These are phyloP conservation scores for Talaromyces piceae DNA, from an alignment of 2,329 filamentous ascomycete genomes.

Conservation along the genomic window DNA sequence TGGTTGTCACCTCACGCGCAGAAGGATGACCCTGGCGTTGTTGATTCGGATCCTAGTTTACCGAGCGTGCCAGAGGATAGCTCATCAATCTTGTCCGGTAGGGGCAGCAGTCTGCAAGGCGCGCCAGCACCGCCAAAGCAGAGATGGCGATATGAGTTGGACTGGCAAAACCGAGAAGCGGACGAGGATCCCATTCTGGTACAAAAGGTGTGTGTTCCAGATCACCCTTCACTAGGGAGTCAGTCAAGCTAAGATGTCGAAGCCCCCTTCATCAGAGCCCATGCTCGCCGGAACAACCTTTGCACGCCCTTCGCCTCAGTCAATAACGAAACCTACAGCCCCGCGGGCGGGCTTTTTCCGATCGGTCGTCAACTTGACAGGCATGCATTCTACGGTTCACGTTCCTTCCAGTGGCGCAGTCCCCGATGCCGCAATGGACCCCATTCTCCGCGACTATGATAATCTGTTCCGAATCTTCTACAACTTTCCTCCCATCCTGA, in stretches of 20 bases:
- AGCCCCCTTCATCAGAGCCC: slow-evolving; percentile 38
- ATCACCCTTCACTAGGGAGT: not conserved
- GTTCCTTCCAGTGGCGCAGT: slow-evolving; percentile 45
- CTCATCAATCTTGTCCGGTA: slow-evolving; percentile 30
- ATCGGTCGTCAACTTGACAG: slow-evolving; percentile 71
- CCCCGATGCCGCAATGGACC: slow-evolving; percentile 53
- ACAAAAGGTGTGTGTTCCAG: slow-evolving; percentile 58
- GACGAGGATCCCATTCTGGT: slow-evolving; percentile 82
- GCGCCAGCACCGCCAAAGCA: slow-evolving; percentile 40
- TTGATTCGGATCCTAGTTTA: slow-evolving; percentile 39
- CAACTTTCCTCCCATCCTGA: slow-evolving; percentile 76
- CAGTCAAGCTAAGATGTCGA: slow-evolving; percentile 4
- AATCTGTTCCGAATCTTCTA: slow-evolving; percentile 96
- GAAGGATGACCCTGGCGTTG: slow-evolving; percentile 21
- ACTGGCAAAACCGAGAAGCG: slow-evolving; percentile 59
- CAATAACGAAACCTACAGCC: slow-evolving; percentile 55
- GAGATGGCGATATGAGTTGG: slow-evolving; percentile 82
- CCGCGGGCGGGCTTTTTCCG: slow-evolving; percentile 70
- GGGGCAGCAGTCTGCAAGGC: slow-evolving; percentile 31
- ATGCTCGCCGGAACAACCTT: slow-evolving; percentile 48
- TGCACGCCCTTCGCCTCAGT: slow-evolving; percentile 40
- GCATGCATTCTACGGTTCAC: slow-evolving; percentile 47
- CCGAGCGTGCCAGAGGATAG: slow-evolving; percentile 31
- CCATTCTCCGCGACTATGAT: slow-evolving; percentile 84
- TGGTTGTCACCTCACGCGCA: slow-evolving; percentile 51